Evolutionary conservation across 1,139 yeast genomes (phyloP).

Genomic region (Suhomyces bribrorum): DNA sequence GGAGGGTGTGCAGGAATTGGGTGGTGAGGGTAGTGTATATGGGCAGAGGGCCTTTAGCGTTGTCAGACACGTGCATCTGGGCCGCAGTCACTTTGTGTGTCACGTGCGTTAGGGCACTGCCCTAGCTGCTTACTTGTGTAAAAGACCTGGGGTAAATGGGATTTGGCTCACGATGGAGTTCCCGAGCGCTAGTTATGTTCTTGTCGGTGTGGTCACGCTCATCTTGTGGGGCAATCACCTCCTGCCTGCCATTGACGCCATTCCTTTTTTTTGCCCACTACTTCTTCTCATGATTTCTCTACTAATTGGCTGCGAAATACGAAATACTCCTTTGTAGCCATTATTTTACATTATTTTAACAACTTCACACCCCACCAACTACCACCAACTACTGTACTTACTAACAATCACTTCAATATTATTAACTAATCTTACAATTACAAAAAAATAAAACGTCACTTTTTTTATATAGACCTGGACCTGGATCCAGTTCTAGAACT

Average conservation of each 20-base stretch:
- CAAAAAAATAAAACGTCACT: too few species aligned
- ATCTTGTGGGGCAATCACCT: too few species aligned
- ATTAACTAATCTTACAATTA: background rate
- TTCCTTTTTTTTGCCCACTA: background rate
- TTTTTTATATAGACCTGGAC: too few species aligned
- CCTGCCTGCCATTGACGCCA: too few species aligned
- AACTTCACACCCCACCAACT: background rate
- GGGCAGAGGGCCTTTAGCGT: background rate
- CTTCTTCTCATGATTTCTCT: background rate
- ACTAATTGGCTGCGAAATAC: slow-evolving; percentile 3
- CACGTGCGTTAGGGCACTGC: background rate
- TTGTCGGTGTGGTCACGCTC: too few species aligned
- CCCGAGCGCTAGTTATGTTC: too few species aligned
- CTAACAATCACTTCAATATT: background rate
- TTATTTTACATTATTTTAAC: too few species aligned
- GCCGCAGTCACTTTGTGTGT: slow-evolving; percentile 10
- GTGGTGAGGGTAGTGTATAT: slow-evolving; percentile 2
- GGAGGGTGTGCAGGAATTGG: slow-evolving; percentile 10
- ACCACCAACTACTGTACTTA: background rate
- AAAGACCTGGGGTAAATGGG: too few species aligned
- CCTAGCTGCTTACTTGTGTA: background rate
- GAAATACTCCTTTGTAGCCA: too few species aligned
- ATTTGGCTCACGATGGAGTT: too few species aligned
- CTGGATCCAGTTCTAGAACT: too few species aligned
- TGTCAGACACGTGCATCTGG: slow-evolving; percentile 7